Conservation (phyloP, 1,139 yeast species). For the Scheffersomyces lignicola region DNA sequence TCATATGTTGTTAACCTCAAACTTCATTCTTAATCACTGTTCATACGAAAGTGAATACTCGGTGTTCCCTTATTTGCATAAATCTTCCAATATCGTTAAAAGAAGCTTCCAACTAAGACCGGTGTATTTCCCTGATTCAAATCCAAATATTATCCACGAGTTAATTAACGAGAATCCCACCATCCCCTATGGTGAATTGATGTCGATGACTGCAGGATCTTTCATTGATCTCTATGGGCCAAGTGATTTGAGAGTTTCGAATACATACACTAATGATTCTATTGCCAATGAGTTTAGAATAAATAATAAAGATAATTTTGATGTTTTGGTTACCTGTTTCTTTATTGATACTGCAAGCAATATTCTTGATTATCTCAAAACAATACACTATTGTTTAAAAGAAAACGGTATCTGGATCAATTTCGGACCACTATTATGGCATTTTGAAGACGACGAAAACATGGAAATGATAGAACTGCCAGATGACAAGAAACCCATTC, state of each 20-base stretch:
- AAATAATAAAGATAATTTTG: slow-evolving; percentile 39
- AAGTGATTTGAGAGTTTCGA: slow-evolving; percentile 23
- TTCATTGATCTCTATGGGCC: slow-evolving; percentile 78
- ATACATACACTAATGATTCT: slow-evolving; percentile 37
- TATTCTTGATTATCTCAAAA: slow-evolving; percentile 64
- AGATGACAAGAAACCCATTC: slow-evolving; percentile 28
- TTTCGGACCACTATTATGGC: slow-evolving; percentile 87
- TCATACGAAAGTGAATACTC: slow-evolving; percentile 35
- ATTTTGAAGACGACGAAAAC: slow-evolving; percentile 60
- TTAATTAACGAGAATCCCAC: slow-evolving; percentile 30
- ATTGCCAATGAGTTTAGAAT: slow-evolving; percentile 43
- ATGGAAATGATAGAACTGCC: slow-evolving; percentile 18
- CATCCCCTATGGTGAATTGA: slow-evolving; percentile 50
- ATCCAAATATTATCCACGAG: slow-evolving; percentile 38
- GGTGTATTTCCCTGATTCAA: slow-evolving; percentile 53
- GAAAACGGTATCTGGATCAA: slow-evolving; percentile 74
- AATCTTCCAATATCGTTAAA: slow-evolving; percentile 46
- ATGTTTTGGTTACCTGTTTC: slow-evolving; percentile 68
- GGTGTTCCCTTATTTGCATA: slow-evolving; percentile 57
- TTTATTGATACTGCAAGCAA: slow-evolving; percentile 81
- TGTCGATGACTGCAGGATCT: slow-evolving; percentile 82
- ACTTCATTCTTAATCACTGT: slow-evolving; percentile 60
- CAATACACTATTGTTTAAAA: slow-evolving; percentile 54
- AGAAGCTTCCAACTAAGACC: slow-evolving; percentile 51
- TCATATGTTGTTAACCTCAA: slow-evolving; percentile 75